A percentile compares a stretch with the other conserved stretches of the same genome.
Conservation (phyloP, 768 basidiomycete species). For the Termitomyces bulborhizus region DNA sequence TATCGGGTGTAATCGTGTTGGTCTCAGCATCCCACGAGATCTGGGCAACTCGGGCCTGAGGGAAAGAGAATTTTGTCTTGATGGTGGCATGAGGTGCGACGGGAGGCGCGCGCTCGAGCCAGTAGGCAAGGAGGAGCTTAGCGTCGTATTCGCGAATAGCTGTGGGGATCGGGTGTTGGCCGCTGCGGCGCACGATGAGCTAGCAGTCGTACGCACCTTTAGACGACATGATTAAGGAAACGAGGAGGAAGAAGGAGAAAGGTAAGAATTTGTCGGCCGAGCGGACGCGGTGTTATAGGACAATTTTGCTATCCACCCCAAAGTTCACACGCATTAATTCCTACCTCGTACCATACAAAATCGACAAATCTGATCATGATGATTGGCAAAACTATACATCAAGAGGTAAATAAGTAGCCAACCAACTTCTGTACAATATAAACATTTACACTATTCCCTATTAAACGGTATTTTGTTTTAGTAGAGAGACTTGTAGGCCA, state of each 20-base stretch:
- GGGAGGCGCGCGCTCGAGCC: slow-evolving; percentile 86
- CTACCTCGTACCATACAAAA: slow-evolving; percentile 11
- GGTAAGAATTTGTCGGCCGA: slow-evolving; percentile 10
- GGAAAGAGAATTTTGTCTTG: slow-evolving; percentile 57
- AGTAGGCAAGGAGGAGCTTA: slow-evolving; percentile 95
- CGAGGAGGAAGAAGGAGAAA: slow-evolving; percentile 15
- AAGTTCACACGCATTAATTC: slow-evolving; percentile 20
- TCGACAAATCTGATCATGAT: too few species aligned
- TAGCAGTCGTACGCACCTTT: slow-evolving; percentile 25
- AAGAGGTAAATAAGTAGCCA: slow-evolving; percentile 37
- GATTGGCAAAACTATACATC: background rate
- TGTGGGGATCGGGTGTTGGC: slow-evolving; percentile 12
- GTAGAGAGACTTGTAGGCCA: slow-evolving; percentile 60
- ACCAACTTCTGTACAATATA: slow-evolving; percentile 60
- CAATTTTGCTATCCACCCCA: slow-evolving; percentile 15
- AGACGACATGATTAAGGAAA: slow-evolving; percentile 34
- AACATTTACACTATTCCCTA: slow-evolving; percentile 84
- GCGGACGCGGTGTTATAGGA: slow-evolving; percentile 12
- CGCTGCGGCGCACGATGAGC: slow-evolving; percentile 4
- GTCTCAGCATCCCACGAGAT: slow-evolving; percentile 77
- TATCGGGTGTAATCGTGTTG: slow-evolving; percentile 43
- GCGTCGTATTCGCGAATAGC: slow-evolving; percentile 97
- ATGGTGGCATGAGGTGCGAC: slow-evolving; percentile 55
- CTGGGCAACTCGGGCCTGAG: slow-evolving; percentile 78
- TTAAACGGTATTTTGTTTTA: slow-evolving; percentile 69